Base-by-base conservation (phyloP, 305 asterid species). In the Solanum aculeatissimum region DNA sequence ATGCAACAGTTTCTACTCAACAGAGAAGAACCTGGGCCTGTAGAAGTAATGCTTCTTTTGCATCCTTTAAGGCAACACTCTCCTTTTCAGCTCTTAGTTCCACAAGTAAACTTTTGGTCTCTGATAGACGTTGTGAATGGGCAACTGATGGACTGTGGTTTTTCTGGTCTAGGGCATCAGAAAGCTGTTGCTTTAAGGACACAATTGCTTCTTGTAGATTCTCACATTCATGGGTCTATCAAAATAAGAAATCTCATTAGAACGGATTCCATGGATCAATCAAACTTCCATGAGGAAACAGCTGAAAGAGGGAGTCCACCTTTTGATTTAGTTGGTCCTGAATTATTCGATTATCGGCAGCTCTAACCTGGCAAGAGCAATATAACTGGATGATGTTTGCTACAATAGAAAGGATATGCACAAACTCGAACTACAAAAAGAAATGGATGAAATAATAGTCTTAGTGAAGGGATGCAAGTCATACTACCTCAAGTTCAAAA, bases 251-350 rank as follows among this genome's bases (percentile, higher is more conserved):
- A 79, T 21, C 13, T 83, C 69, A 66, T 74, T 69, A 21, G 58
- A 69, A 57, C 29, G 4, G 11, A 53, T 66, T 7, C n/a, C 68
- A 75, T 68, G 66, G 38, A 82, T n/a, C 53, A 49, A 69, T 86
- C 87, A 69, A 42, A 83, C 81, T 25, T 79, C 65, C 54, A 78
- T 11, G 69, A 72, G 77, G 86, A 88, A 90, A 62, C 71, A 85
- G 84, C 81, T 45, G 79, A 82, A 66, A 80, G 54, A 82, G 84
- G 81, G 82, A 63, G 60, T 78, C 40, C 85, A 97, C 99, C 98
- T 95, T 97, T 89, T 95, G 92, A 91, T 89, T 92, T 85, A 97
- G 93, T 90, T 97, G 98, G 85, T 97, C 99, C 87, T 95, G 98
- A 90, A 97, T 93, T 80, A 97, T 87, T 82, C 98, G 89, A 88